Conservation (phyloP, 805 yeast species). For the Kregervanrija pseudodelftensis region DNA sequence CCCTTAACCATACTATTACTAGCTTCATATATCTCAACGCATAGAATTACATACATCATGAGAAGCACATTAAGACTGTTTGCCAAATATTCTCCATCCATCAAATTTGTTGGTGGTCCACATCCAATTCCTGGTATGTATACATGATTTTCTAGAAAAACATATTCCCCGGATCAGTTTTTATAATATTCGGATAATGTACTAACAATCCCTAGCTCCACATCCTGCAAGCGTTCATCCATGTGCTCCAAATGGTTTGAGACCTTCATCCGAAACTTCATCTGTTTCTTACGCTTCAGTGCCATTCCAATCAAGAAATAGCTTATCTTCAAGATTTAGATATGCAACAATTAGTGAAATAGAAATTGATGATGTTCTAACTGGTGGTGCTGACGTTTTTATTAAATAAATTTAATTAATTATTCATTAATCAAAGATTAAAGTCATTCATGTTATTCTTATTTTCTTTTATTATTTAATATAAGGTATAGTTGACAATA, state of each 20-base stretch:
- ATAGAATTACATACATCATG: constrained; percentile 17
- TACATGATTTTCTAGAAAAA: not conserved
- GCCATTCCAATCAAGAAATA: constrained; percentile 45
- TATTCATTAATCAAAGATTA: not conserved
- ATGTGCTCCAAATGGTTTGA: constrained; percentile 30
- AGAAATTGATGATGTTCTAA: constrained; percentile 71
- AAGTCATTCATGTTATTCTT: not conserved
- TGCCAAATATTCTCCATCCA: constrained; percentile 54
- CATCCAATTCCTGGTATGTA: constrained; percentile 45
- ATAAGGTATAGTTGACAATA: not conserved
- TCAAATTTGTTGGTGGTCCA: constrained; percentile 83
- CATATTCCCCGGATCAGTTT: not conserved
- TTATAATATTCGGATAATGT: not conserved
- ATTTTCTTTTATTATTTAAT: not conserved
- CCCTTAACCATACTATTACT: no score
- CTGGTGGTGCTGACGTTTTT: constrained; percentile 74
- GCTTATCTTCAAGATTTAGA: constrained; percentile 70
- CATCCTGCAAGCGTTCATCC: constrained; percentile 27
- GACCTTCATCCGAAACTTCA: constrained; percentile 15
- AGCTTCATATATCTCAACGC: no score
- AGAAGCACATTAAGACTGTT: constrained; percentile 22
- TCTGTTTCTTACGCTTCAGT: constrained; percentile 4
- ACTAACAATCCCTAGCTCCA: constrained; percentile 10
- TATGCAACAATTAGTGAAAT: constrained; percentile 51
- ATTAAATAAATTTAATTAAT: constrained; percentile 26